Percentiles rank a stretch among this genome's conserved stretches.
Conservation (phyloP, 2,329 filamentous ascomycete genomes). For the Fusarium irregulare region DNA sequence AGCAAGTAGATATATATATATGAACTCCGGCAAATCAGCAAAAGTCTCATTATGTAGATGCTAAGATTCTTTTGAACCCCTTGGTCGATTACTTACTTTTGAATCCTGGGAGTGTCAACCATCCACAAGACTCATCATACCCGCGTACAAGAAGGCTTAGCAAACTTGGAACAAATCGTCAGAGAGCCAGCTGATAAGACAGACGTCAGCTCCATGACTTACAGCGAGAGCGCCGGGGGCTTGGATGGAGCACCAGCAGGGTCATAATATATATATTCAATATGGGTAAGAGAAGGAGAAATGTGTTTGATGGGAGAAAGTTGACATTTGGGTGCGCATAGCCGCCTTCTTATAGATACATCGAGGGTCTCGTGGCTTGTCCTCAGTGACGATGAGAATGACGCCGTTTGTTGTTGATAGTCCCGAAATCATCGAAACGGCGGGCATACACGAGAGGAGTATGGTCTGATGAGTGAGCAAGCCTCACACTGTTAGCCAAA, state of each 20-base stretch:
- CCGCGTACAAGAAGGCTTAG: background rate
- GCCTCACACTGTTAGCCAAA: background rate
- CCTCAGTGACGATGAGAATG: background rate
- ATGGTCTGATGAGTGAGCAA: background rate
- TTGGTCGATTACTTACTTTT: background rate
- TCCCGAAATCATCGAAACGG: background rate
- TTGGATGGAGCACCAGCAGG: background rate
- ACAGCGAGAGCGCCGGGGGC: background rate
- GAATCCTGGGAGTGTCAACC: background rate
- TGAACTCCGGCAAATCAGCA: background rate
- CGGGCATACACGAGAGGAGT: background rate
- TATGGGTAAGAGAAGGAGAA: background rate
- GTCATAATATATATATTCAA: background rate
- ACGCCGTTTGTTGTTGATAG: background rate
- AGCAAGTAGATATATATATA: too few relatives aligned
- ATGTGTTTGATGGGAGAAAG: background rate
- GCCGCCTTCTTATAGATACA: background rate
- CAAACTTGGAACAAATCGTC: background rate
- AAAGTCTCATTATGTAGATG: background rate
- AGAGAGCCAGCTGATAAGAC: background rate
- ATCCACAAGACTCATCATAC: background rate
- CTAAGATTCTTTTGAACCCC: rapidly evolving
- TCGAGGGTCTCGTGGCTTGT: background rate
- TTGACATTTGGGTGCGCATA: rapidly evolving
- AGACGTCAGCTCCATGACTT: background rate